Conservation (phyloP, 306 rosid species). For the Cicer cuneatum region DNA sequence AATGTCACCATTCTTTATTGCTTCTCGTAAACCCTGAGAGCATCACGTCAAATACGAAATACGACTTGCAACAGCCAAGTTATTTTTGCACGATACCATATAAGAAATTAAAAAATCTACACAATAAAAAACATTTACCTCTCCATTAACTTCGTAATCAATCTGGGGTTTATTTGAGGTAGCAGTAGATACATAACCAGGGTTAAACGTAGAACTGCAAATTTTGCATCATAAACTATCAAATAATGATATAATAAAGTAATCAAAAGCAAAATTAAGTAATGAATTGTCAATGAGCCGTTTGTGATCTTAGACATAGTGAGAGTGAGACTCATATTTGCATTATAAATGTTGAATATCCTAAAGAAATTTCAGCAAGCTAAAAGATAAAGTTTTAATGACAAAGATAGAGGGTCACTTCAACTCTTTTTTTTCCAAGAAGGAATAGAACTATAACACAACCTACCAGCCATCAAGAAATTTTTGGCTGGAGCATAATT, state of each 20-base stretch:
- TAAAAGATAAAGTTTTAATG: constrained; percentile 1
- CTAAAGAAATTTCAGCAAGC: constrained; percentile 2
- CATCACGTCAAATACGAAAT: constrained; percentile 42
- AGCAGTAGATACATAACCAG: constrained; percentile 55
- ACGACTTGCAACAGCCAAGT: constrained; percentile 34
- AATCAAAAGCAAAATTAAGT: constrained; percentile 34
- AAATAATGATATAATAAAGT: constrained; percentile 31
- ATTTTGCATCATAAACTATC: constrained; percentile 39
- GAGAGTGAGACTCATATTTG: constrained; percentile 27
- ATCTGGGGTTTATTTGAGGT: constrained; percentile 49
- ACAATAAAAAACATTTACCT: constrained; percentile 59
- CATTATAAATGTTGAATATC: neutral
- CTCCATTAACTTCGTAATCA: constrained; percentile 83
- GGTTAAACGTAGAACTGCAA: constrained; percentile 70
- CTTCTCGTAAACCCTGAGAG: constrained; percentile 90
- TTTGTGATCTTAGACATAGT: constrained; percentile 6
- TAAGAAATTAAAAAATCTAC: constrained; percentile 35
- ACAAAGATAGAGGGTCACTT: constrained; percentile 21
- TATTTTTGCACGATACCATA: constrained; percentile 30
- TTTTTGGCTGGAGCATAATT: constrained; percentile 11
- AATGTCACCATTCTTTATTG: constrained; percentile 86
- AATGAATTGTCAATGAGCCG: constrained; percentile 31
- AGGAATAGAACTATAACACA: constrained; percentile 23
- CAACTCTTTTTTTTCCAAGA: constrained; percentile 24
- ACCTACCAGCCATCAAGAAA: constrained; percentile 14